Evolutionary conservation across 495 filamentous ascomycete species (phyloP), one percentile per base, ranked within the genome.

Genomic region (Talaromyces adpressus): DNA sequence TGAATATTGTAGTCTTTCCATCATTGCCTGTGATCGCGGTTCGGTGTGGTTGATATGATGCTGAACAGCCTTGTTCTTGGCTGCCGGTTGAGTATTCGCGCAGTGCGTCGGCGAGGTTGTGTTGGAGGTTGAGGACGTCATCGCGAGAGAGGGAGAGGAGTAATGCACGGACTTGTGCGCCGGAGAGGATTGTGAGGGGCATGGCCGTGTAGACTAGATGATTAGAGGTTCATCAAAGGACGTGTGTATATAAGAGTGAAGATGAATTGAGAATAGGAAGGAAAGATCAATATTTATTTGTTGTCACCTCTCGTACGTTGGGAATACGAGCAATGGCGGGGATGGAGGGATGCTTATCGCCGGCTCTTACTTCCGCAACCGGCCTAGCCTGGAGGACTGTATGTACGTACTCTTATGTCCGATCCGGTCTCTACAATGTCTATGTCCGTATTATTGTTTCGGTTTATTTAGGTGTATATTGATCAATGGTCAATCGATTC

Each of bases 1-100:
- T 98, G 72, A 96, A 94, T 32, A 98, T 79, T 0, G 90, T 96
- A 3, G 90, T 95, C 49, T 85, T 84, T 41, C 91, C 89, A 78
- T 91, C 88, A 22, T 76, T 80, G 32, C 82, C 82, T 51, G 85
- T 84, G 54, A 93, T 83, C 0, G 86, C 82, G 0, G 89, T 89
- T 54, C 93, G 84, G 61, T 85, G 84, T 0, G 93, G 93, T 69
- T 96, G 91, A 62, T 90, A 88, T 30, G 82, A 78, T 3, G 84
- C 79, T 49, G 81, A 81, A 63, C 84, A 88, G 51, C 79, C 81
- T 71, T 77, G 73, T 58, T 82, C 78, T 63, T 86, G 81, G 1
- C 82, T 86, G 4, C 85, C 85, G 8, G 87, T 90, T 0, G 91
- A 92, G 71, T 94, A 95, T 65, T 91, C 88, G 64, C 92, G 89